Evolutionary conservation across 192 early-diverging fungal genomes (phyloP).

Genomic region (Phycomyces nitens): DNA sequence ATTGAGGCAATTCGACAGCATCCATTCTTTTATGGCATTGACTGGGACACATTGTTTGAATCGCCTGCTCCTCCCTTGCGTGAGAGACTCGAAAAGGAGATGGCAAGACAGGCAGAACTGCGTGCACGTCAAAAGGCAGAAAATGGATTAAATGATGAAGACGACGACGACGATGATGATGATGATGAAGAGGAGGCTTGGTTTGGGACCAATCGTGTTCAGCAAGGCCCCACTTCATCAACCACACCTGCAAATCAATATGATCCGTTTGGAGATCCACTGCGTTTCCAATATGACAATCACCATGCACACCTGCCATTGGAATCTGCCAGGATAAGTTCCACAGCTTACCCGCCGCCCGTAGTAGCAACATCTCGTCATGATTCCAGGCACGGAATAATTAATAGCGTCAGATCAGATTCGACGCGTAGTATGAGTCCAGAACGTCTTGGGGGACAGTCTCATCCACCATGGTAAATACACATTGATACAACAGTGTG

Average conservation of each 20-base stretch:
- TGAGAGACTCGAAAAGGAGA: constrained; percentile 13
- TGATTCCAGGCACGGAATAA: neutral
- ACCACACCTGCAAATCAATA: constrained; percentile 6
- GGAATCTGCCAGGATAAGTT: no score
- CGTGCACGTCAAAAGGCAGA: constrained; percentile 14
- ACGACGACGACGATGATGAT: constrained; percentile 12
- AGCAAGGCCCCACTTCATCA: neutral
- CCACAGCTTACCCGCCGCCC: no score
- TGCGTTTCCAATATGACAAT: neutral
- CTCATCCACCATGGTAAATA: constrained; percentile 20
- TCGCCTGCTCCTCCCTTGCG: constrained; percentile 36
- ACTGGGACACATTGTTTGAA: constrained; percentile 62
- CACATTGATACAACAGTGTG: no score
- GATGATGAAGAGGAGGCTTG: constrained; percentile 12
- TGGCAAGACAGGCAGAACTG: constrained; percentile 3
- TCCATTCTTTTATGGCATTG: constrained; percentile 77
- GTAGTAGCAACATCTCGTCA: neutral
- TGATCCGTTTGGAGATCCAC: constrained; percentile 8
- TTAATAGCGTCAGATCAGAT: neutral
- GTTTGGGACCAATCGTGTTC: constrained; percentile 4
- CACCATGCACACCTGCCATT: no score
- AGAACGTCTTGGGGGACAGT: constrained; percentile 13
- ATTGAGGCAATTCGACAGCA: constrained; percentile 68
- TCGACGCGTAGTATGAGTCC: neutral
- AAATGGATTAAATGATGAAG: constrained; percentile 17